These are phyloP conservation scores for Periconia sp. DNA, from an alignment of 2,329 filamentous ascomycete genomes.

Conservation along the genomic window DNA sequence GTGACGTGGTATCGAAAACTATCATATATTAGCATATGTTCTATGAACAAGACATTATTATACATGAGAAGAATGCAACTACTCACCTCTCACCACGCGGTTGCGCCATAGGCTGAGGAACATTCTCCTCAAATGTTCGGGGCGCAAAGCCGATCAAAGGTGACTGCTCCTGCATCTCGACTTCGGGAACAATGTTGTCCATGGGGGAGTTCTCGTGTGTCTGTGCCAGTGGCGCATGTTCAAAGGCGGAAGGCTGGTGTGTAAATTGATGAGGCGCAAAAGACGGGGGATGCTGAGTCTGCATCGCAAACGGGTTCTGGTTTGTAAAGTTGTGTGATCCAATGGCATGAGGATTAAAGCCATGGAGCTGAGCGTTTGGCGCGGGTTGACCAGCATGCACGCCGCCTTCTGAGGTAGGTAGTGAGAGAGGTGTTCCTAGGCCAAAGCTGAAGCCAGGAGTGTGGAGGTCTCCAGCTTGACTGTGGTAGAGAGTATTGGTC, in stretches of 20 bases:
- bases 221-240: slow-evolving; percentile 70
- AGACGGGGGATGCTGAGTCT: slow-evolving; percentile 52
- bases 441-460: slow-evolving; percentile 77
- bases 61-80: not conserved
- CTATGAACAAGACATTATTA: not conserved
- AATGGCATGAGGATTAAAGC: slow-evolving; percentile 63
- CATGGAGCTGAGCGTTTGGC: slow-evolving; percentile 61
- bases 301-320: slow-evolving; percentile 73
- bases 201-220: slow-evolving; percentile 70
- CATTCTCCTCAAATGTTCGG: slow-evolving; percentile 55
- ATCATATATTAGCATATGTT: slow-evolving; percentile 25
- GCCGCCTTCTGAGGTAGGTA: slow-evolving; percentile 72
- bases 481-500: slow-evolving; percentile 80
- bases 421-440: slow-evolving; percentile 80
- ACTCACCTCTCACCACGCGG: slow-evolving; percentile 56
- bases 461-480: slow-evolving; percentile 84
- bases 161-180: slow-evolving; percentile 66
- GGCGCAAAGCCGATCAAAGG: slow-evolving; percentile 66
- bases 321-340: slow-evolving; percentile 59
- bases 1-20: slow-evolving; percentile 89
- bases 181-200: slow-evolving; percentile 59
- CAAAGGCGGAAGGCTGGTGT: slow-evolving; percentile 80
- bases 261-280: slow-evolving; percentile 83
- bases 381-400: slow-evolving; percentile 64
- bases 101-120: slow-evolving; percentile 41